Evolutionary conservation across 306 rosid genomes (phyloP), one percentile per base, ranked within the genome.

Genomic region (Carpinus fangiana): DNA sequence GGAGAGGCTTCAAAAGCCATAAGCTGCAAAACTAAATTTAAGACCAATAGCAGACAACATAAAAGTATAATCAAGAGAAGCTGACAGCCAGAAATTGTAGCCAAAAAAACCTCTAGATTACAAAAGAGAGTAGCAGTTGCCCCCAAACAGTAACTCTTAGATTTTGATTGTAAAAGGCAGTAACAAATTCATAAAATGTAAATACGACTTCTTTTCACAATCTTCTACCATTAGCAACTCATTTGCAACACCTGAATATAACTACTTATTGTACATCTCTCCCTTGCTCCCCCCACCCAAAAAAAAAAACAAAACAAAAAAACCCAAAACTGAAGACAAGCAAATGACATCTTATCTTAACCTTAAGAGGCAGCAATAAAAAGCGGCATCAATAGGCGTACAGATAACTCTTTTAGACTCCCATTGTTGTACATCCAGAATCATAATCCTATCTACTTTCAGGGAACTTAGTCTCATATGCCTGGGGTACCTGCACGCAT

Each of bases 381-480:
- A 50, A 10, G 13, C 70, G 31, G 38, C 66, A 20, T 43, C 52
- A 31, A 31, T 17, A 12, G 59, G 81, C 45, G 51, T 41, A 73
- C 66, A 46, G 18, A 46, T 68, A 14, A 73, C 41, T 10, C 52
- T 36, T 47, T 4, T 5, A 38, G 31, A 41, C 38, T 43, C 23
- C 8, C 45, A 53, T 48, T 36, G 79, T 48, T 36, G 79, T 54
- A 56, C 11, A 20, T 47, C 23, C 76, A n/a, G n/a, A 34, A 50
- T 38, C 50, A 8, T 3, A 67, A 56, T 38, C 72, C 78, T 82
- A 88, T 77, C 79, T 85, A 86, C 92, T 85, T 46, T 89, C 90
- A 4, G 89, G 93, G 75, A 91, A 93, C 73, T 82, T 82, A 7
- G 86, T 89, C 79, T 89, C 96, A 3, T 88, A 93, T 80, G 72